Conservation (phyloP, 257 asterid genomes). For the Osmanthus fragrans region DNA sequence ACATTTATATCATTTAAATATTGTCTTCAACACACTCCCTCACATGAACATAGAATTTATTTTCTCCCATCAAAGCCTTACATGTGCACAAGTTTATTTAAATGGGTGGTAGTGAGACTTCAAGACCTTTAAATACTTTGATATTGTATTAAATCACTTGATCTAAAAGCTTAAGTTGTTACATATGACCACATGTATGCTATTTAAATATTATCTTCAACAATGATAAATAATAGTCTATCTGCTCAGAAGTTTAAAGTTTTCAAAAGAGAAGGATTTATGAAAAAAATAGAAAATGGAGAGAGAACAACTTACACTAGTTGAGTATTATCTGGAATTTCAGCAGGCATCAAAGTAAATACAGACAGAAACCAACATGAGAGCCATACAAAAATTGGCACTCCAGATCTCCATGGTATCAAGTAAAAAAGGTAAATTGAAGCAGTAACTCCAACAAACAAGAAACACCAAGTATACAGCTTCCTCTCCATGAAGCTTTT, state of each 20-base stretch:
- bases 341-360: slow-evolving; percentile 96
- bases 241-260: not conserved
- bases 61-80: not conserved
- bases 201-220: not conserved
- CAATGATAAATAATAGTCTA: not conserved
- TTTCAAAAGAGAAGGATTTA: not conserved
- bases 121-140: not conserved
- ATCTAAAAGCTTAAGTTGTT: not conserved
- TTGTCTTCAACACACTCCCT: not conserved
- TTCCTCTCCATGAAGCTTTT: slow-evolving; percentile 83
- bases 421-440: slow-evolving; percentile 59
- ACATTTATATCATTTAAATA: not conserved
- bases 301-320: slow-evolving; percentile 64
- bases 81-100: not conserved
- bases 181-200: not conserved
- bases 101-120: not conserved
- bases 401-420: slow-evolving; percentile 50
- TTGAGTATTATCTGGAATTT: slow-evolving; percentile 90
- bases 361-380: slow-evolving; percentile 79
- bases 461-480: slow-evolving; percentile 86
- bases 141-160: not conserved
- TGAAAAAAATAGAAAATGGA: not conserved
- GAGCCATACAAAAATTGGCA: slow-evolving; percentile 66
- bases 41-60: not conserved
- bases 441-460: slow-evolving; percentile 67